Percentiles rank a stretch among this genome's conserved stretches.
Evolutionary conservation across 805 yeast genomes (phyloP).

Genomic region (Cyberlindnera veronae): DNA sequence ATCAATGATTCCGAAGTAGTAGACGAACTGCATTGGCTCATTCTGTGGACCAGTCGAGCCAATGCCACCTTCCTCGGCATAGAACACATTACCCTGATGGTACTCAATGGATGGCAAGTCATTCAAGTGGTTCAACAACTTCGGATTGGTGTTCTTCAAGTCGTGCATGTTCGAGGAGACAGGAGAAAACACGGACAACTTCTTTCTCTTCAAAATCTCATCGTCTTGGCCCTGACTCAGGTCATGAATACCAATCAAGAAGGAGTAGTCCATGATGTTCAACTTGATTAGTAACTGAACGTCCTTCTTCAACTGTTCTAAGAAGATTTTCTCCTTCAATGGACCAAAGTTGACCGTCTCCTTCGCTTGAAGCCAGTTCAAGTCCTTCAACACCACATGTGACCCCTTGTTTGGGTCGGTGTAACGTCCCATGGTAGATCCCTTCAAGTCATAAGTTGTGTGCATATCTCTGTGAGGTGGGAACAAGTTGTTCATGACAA

Average conservation of each 20-base stretch:
- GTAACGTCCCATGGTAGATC: constrained; percentile 80
- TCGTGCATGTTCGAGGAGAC: constrained; percentile 25
- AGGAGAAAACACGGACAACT: constrained; percentile 34
- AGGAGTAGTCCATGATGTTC: constrained; percentile 94
- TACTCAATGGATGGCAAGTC: constrained; percentile 44
- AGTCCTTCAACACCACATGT: constrained; percentile 70
- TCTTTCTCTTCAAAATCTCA: constrained; percentile 29
- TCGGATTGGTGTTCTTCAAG: constrained; percentile 44
- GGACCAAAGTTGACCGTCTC: constrained; percentile 76
- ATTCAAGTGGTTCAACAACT: constrained; percentile 36
- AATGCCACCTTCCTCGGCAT: constrained; percentile 82
- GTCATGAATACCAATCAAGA: constrained; percentile 86
- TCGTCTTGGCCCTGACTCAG: constrained; percentile 51
- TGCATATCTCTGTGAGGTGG: constrained; percentile 91
- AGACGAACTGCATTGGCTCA: constrained; percentile 62
- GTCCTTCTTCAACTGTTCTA: constrained; percentile 72
- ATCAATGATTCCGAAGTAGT: constrained; percentile 92
- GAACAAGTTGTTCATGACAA: constrained; percentile 95
- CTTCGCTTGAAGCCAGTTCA: constrained; percentile 76
- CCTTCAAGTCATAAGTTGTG: constrained; percentile 85
- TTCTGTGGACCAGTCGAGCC: constrained; percentile 59
- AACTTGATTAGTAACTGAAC: constrained; percentile 66
- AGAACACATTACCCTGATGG: constrained; percentile 54
- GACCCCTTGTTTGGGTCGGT: constrained; percentile 38
- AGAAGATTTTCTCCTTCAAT: constrained; percentile 50